A percentile compares a stretch with the other conserved stretches of the same genome.
Conservation (phyloP, 164 flowering plant species). For the Chloranthus sessilifolius region DNA sequence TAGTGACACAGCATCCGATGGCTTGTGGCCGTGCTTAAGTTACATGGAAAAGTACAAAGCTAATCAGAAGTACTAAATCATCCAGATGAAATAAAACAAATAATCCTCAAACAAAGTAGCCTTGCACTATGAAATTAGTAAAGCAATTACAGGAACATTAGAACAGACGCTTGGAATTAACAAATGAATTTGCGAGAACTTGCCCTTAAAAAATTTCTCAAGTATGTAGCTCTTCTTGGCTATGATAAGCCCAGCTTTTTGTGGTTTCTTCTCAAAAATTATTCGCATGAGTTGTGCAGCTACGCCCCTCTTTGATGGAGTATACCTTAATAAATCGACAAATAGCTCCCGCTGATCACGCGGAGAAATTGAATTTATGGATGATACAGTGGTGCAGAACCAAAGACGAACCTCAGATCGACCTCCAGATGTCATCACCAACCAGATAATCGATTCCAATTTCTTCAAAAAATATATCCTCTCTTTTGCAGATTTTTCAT, state of each 20-base stretch:
- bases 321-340: slow-evolving; percentile 46
- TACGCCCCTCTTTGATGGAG: slow-evolving; percentile 30
- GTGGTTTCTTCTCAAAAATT: slow-evolving; percentile 69
- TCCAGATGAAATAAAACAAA: too few relatives aligned
- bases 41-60: too few relatives aligned
- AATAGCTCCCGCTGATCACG: slow-evolving; percentile 53
- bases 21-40: too few relatives aligned
- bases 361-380: slow-evolving; percentile 38
- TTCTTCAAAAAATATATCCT: slow-evolving; percentile 36
- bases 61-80: too few relatives aligned
- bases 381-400: slow-evolving; percentile 63
- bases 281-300: slow-evolving; percentile 61
- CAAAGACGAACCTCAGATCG: slow-evolving; percentile 86
- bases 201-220: slow-evolving; percentile 72
- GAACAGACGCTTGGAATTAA: too few relatives aligned
- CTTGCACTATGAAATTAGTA: neutral
- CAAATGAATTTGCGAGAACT: slow-evolving; percentile 4
- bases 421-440: slow-evolving; percentile 43
- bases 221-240: slow-evolving; percentile 54
- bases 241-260: slow-evolving; percentile 41
- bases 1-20: too few relatives aligned
- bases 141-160: neutral
- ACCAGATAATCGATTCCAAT: slow-evolving; percentile 56
- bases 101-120: too few relatives aligned
- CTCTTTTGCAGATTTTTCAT: slow-evolving; percentile 20